Evolutionary conservation across 345 rosid species (phyloP).

Genomic region (Citrus glauca): DNA sequence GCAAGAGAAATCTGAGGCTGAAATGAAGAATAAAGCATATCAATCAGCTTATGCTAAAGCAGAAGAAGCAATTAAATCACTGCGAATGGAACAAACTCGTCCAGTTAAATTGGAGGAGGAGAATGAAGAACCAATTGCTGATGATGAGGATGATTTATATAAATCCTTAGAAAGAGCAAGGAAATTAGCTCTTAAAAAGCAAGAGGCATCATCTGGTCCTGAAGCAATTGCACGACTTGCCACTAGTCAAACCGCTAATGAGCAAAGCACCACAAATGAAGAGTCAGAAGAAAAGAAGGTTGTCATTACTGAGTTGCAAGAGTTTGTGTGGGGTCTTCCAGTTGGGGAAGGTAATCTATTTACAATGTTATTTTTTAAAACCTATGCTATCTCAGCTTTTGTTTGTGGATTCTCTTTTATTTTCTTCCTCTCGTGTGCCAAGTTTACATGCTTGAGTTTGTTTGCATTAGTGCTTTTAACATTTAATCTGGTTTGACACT

Average conservation of each 20-base stretch:
- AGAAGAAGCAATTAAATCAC: slow-evolving; percentile 79
- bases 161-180: slow-evolving; percentile 81
- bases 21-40: slow-evolving; percentile 73
- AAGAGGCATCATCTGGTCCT: slow-evolving; percentile 61
- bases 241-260: slow-evolving; percentile 41
- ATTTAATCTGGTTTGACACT: slow-evolving; percentile 20
- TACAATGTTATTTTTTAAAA: too few relatives aligned
- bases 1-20: slow-evolving; percentile 71
- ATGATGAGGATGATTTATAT: slow-evolving; percentile 74
- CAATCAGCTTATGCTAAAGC: slow-evolving; percentile 78
- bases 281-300: slow-evolving; percentile 76
- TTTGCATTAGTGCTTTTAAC: background rate
- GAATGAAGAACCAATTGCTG: slow-evolving; percentile 52
- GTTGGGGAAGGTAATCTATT: slow-evolving; percentile 60
- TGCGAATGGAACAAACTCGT: slow-evolving; percentile 56
- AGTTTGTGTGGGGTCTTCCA: slow-evolving; percentile 89
- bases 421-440: background rate
- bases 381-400: background rate
- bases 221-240: slow-evolving; percentile 73
- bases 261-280: slow-evolving; percentile 36
- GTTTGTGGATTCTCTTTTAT: background rate
- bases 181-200: slow-evolving; percentile 74
- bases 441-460: slow-evolving; percentile 1
- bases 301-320: slow-evolving; percentile 92
- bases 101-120: slow-evolving; percentile 39